These are phyloP conservation scores for Coniosporium apollinis DNA, from an alignment of 495 filamentous ascomycete species.

Conservation along the genomic window DNA sequence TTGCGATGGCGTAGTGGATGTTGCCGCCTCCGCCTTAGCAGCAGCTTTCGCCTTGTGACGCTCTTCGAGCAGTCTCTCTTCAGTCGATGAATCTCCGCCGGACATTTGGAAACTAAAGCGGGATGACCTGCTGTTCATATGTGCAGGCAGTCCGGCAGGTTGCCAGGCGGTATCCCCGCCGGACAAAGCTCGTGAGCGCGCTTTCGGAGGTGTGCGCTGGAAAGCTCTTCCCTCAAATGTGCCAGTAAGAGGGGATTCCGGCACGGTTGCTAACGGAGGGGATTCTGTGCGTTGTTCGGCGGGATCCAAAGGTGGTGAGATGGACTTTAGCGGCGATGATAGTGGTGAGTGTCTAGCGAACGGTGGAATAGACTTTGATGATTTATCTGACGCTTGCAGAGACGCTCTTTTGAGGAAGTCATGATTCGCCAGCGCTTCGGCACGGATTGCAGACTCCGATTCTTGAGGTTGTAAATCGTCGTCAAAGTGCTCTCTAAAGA, in stretches of 20 bases:
- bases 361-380: conserved; percentile 8
- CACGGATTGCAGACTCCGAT: conserved; percentile 15
- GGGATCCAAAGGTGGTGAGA: too few species aligned
- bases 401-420: conserved; percentile 17
- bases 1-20: conserved; percentile 30
- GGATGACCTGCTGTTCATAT: conserved; percentile 74
- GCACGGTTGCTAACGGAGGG: too few species aligned
- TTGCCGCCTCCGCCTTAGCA: conserved; percentile 30
- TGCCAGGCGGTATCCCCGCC: conserved; percentile 26
- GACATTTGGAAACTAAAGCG: conserved; percentile 85
- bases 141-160: conserved; percentile 35
- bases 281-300: too few species aligned
- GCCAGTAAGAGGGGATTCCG: too few species aligned
- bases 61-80: conserved; percentile 76
- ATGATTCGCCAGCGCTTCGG: conserved; percentile 16
- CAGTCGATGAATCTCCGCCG: conserved; percentile 54
- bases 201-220: conserved; percentile 24
- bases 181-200: conserved; percentile 31
- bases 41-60: conserved; percentile 58
- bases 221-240: conserved; percentile 11
- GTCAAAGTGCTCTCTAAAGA: conserved; percentile 54
- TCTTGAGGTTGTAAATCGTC: conserved; percentile 26
- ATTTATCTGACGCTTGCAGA: conserved; percentile 7
- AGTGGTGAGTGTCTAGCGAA: conserved; percentile 5
- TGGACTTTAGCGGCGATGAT: conserved; percentile 18